phyloP scores from a whole-genome alignment of 83 land plant genomes.

The Larix sibirica region DNA sequence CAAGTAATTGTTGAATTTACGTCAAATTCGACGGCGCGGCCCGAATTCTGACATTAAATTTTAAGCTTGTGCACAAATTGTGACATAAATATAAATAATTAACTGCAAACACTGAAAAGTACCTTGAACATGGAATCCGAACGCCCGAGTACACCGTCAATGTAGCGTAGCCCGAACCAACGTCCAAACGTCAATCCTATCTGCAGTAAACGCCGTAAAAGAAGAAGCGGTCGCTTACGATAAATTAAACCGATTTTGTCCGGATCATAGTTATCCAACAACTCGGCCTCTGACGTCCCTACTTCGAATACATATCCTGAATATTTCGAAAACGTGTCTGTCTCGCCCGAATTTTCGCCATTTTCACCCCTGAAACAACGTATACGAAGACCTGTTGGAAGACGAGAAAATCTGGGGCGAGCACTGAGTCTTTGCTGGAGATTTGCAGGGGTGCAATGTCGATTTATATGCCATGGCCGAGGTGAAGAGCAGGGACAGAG shows the following conservation, averaged over 20 bases:
- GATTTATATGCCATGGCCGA: too few relatives aligned
- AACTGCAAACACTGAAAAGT: background rate
- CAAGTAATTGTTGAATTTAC: background rate
- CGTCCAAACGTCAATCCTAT: constrained; percentile 63
- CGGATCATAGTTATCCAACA: constrained; percentile 57
- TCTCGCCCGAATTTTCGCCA: constrained; percentile 18
- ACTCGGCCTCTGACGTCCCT: constrained; percentile 58
- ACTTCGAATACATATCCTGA: constrained; percentile 84
- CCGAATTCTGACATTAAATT: background rate
- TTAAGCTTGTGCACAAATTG: background rate
- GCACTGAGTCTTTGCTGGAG: too few relatives aligned
- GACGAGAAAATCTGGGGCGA: too few relatives aligned
- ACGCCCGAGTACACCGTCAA: constrained; percentile 56
- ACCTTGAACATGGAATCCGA: constrained; percentile 90
- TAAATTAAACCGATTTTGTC: constrained; percentile 49
- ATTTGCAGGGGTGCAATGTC: too few relatives aligned
- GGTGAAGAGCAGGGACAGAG: too few relatives aligned
- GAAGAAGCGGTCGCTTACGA: constrained; percentile 56
- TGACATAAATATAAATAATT: background rate
- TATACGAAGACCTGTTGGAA: too few relatives aligned
- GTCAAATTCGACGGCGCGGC: background rate
- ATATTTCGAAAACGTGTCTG: constrained; percentile 78
- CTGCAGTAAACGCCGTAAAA: constrained; percentile 72
- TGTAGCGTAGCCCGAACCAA: constrained; percentile 69
- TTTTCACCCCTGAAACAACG: background rate